Evolutionary conservation across 495 filamentous ascomycete species (phyloP), one percentile per base, ranked within the genome.

Genomic region (Ascodesmis nigricans): DNA sequence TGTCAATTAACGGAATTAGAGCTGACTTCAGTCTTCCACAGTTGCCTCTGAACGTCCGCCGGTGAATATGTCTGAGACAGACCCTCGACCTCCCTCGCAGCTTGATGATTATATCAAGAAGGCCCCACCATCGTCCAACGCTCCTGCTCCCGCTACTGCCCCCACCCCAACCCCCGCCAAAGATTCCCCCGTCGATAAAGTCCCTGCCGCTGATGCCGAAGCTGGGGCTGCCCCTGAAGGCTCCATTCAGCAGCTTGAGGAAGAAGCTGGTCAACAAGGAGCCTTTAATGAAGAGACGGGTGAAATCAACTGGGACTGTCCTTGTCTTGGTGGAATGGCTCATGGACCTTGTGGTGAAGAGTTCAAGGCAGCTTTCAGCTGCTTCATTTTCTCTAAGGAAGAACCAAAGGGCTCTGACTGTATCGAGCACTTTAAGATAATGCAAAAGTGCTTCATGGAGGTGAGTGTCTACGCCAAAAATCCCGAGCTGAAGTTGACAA

Each of bases 301-400:
- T 43, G 87, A 95, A 66, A 97, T 97, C 58, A 95, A 97, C 63
- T 97, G 90, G 90, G 87, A 93, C 53, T 97, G 87, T 57, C 87
- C 90, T 13, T 97, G 87, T 52, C 61, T 97, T 16, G 87, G 87
- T 31, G 87, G 87, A 18, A 97, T 97, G 87, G 87, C 87, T 5
- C 63, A 92, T 56, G 87, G 87, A 0, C 90, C 90, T 22, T 97
- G 84, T 54, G 87, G 90, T 20, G 79, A 84, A 55, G 67, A 93
- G 48, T 97, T 97, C 65, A 76, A 69, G 58, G 72, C 68, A 3
- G 87, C 87, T 0, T 97, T 97, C 49, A 90, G 79, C 68, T 97
- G 87, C 63, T 97, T 97, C 52, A 78, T 97, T 4, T 91, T 73
- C 60, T 87, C 78, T 3, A 69, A 68, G 16, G 82, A 91, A 49